Conservation (phyloP, 1,284 basidiomycete species). For the Kalmanozyma brasiliensis region DNA sequence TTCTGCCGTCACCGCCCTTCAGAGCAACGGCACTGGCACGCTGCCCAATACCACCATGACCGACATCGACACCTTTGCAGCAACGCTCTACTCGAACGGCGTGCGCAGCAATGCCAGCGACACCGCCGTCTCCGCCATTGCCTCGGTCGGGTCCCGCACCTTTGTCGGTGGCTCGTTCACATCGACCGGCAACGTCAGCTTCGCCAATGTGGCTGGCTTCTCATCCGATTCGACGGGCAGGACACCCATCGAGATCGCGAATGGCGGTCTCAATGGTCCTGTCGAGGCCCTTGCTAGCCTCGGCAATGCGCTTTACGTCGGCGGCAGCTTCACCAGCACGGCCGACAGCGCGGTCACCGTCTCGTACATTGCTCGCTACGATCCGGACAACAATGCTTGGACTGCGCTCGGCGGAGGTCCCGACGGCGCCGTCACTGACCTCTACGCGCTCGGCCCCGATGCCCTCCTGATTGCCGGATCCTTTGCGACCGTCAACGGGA, state of each 20-base stretch:
- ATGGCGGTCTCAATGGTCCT: conserved; percentile 66
- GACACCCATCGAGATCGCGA: conserved; percentile 69
- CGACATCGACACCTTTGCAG: conserved; percentile 75
- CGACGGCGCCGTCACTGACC: conserved; percentile 76
- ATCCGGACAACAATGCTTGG: conserved; percentile 78
- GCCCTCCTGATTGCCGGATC: conserved; percentile 79
- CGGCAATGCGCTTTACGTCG: conserved; percentile 76
- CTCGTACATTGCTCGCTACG: conserved; percentile 78
- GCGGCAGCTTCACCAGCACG: conserved; percentile 84
- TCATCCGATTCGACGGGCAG: conserved; percentile 71
- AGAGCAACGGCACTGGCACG: conserved; percentile 43
- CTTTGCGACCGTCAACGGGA: conserved; percentile 74
- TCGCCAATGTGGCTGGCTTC: conserved; percentile 80
- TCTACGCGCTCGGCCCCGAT: conserved; percentile 72
- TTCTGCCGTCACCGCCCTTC: conserved; percentile 23
- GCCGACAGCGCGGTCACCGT: conserved; percentile 71
- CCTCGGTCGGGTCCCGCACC: conserved; percentile 70
- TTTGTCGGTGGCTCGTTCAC: conserved; percentile 84
- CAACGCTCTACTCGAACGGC: conserved; percentile 71
- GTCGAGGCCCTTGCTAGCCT: conserved; percentile 57
- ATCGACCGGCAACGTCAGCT: conserved; percentile 72
- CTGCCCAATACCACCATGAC: conserved; percentile 74
- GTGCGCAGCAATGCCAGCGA: conserved; percentile 53
- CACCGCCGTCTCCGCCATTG: conserved; percentile 72
- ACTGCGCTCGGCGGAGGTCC: conserved; percentile 78